Evolutionary conservation across 257 asterid species (phyloP), one percentile per base, ranked within the genome.

Genomic region (Nicotiana tomentosiformis): DNA sequence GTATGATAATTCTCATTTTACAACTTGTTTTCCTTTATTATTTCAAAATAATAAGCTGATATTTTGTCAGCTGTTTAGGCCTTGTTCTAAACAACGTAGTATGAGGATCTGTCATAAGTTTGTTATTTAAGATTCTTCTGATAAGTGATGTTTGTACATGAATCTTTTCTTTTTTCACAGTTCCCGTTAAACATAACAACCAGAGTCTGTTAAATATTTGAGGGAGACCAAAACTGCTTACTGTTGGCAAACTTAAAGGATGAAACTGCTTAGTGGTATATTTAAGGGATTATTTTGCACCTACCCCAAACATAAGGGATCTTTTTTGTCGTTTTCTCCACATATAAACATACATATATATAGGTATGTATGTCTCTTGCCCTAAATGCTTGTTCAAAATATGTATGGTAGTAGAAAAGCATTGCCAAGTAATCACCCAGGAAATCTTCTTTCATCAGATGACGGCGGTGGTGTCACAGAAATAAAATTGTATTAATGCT

Each of bases 1-100:
- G 99, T 94, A 82, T 79, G 77, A 10, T 81, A 53, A 37, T 16
- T 51, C 84, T 55, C 23, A 53, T 81, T 14, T n/a, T 33, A 66
- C 67, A 17, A 51, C 35, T 77, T 29, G 61, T 66, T 53, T 60
- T 81, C 20, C 37, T 49, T 18, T 74, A 4, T 74, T 74, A 23
- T 14, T 74, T 74, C 4, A 74, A 46, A 23, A 23, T 49, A 23
- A 74, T 49, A 43, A 20, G 62, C 39, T 72, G 37, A 72, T 72
- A 72, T 23, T 20, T 72, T 72, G 20, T 6, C 61, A 72, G 43
- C 17, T 32, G 23, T 70, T 39, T 70, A 39, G 53, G 18, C 23
- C 6, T 43, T 70, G 35, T 70, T 43, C 14, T 26, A 20, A 70
- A 20, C 60, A 43, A 35, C 39, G 32, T 6, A 43, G 60, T 12